A percentile compares a stretch with the other conserved stretches of the same genome.
phyloP scores from a whole-genome alignment of 2,329 filamentous ascomycete species.

The Fusarium dlaminii region DNA sequence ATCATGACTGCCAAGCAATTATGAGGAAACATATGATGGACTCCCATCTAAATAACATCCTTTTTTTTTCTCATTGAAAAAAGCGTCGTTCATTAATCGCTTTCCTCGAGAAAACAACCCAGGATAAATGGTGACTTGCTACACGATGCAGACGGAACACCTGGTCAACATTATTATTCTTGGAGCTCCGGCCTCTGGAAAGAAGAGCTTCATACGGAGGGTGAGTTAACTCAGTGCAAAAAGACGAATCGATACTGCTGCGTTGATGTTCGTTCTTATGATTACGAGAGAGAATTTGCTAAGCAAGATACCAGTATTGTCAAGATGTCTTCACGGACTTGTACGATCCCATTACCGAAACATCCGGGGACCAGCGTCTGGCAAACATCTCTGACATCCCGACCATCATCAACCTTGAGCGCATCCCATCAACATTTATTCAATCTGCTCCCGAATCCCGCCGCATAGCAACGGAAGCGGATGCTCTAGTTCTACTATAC shows the following conservation, averaged over 20 bases:
- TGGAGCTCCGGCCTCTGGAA: conserved; percentile 25
- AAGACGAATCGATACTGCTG: neutral
- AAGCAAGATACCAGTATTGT: conserved; percentile 28
- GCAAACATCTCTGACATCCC: conserved; percentile 16
- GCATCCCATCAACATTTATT: conserved; percentile 28
- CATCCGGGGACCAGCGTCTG: conserved; percentile 20
- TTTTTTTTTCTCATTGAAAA: neutral
- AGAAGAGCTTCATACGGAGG: conserved; percentile 33
- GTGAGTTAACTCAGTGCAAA: conserved; percentile 16
- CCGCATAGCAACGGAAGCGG: conserved; percentile 17
- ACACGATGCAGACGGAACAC: conserved; percentile 12
- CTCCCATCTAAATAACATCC: neutral
- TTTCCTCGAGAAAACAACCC: neutral
- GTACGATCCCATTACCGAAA: conserved; percentile 31
- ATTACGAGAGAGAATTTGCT: neutral
- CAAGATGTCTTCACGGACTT: conserved; percentile 24
- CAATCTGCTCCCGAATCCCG: neutral
- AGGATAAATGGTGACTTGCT: neutral
- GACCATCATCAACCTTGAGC: conserved; percentile 24
- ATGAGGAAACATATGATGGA: conserved; percentile 12
- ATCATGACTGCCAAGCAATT: conserved; percentile 25
- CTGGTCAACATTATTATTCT: conserved; percentile 30
- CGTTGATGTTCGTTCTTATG: neutral
- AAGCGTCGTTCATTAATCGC: neutral
- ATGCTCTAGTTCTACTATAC: conserved; percentile 31